Conservation (phyloP, 2,329 filamentous ascomycete species). For the Penicillium sp. region DNA sequence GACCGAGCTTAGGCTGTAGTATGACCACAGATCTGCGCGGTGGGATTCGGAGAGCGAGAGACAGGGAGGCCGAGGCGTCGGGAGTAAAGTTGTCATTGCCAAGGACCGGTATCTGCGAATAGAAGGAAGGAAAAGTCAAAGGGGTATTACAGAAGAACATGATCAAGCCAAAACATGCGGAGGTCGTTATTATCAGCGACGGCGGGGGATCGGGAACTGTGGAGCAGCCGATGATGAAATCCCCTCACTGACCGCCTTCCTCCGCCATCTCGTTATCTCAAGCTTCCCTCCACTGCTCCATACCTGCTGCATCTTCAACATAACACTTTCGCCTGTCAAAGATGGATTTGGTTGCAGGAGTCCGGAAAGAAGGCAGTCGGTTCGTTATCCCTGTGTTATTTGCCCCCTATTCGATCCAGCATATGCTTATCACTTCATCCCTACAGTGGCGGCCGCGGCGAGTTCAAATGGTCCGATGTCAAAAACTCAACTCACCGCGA, state of each 20-base stretch:
- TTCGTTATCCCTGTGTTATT: conserved; percentile 36
- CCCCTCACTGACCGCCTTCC: conserved; percentile 17
- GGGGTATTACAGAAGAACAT: conserved; percentile 18
- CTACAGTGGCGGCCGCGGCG: conserved; percentile 75
- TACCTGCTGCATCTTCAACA: neutral
- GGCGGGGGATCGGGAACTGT: conserved; percentile 18
- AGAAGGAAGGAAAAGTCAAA: conserved; percentile 1
- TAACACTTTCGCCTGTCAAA: conserved; percentile 8
- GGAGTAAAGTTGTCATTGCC: conserved; percentile 26
- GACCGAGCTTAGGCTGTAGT: conserved; percentile 7
- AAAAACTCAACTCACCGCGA: conserved; percentile 84
- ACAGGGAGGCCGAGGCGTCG: neutral
- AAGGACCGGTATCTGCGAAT: neutral
- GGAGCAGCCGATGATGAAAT: conserved; percentile 23
- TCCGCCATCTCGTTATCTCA: neutral
- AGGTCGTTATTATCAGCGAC: conserved; percentile 15
- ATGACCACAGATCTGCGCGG: conserved; percentile 11
- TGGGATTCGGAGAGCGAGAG: neutral
- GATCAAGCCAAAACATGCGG: conserved; percentile 17
- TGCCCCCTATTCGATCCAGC: conserved; percentile 10
- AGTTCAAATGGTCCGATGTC: conserved; percentile 97
- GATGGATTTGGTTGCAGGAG: conserved; percentile 88
- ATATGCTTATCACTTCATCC: conserved; percentile 13
- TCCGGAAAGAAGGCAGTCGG: conserved; percentile 86
- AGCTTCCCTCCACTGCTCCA: neutral